Conservation (phyloP, 306 rosid genomes). For the Trifolium subterraneum region DNA sequence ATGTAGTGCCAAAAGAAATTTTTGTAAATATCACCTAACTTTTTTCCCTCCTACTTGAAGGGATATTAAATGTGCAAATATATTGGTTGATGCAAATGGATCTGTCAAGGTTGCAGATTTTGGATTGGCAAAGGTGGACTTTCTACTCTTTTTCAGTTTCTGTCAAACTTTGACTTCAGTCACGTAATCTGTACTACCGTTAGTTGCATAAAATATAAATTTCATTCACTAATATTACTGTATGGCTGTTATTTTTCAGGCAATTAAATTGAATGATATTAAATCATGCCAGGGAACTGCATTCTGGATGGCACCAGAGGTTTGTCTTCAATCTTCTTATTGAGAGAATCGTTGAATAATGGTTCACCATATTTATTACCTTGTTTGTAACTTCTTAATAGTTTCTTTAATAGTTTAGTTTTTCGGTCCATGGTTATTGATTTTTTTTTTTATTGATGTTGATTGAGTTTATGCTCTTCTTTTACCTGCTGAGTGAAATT, state of each 20-base stretch:
- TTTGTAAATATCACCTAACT: constrained; percentile 33
- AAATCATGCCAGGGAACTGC: constrained; percentile 92
- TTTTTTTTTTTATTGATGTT: too few species aligned
- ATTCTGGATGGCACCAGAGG: constrained; percentile 99
- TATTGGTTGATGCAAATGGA: constrained; percentile 87
- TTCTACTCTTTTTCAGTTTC: constrained; percentile 16
- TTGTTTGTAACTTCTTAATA: constrained; percentile 9
- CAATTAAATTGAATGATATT: constrained; percentile 73
- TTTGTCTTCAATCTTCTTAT: constrained; percentile 51
- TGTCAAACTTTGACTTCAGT: constrained; percentile 4
- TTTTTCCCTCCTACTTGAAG: constrained; percentile 44
- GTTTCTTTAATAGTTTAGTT: constrained; percentile 15
- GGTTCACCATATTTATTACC: constrained; percentile 26
- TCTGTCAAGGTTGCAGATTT: constrained; percentile 97
- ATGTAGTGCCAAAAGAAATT: constrained; percentile 12
- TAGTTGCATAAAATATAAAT: constrained; percentile 2
- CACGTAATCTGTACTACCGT: constrained; percentile 15
- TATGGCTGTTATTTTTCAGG: constrained; percentile 54
- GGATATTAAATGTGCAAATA: constrained; percentile 95
- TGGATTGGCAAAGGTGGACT: constrained; percentile 92
- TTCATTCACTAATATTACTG: constrained; percentile 35
- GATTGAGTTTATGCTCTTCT: constrained; percentile 29
- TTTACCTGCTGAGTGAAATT: constrained; percentile 15
- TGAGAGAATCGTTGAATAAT: constrained; percentile 16
- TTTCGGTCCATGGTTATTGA: constrained; percentile 10